phyloP scores from a whole-genome alignment of 2,329 filamentous ascomycete genomes.

The Cercospora brassicicola region DNA sequence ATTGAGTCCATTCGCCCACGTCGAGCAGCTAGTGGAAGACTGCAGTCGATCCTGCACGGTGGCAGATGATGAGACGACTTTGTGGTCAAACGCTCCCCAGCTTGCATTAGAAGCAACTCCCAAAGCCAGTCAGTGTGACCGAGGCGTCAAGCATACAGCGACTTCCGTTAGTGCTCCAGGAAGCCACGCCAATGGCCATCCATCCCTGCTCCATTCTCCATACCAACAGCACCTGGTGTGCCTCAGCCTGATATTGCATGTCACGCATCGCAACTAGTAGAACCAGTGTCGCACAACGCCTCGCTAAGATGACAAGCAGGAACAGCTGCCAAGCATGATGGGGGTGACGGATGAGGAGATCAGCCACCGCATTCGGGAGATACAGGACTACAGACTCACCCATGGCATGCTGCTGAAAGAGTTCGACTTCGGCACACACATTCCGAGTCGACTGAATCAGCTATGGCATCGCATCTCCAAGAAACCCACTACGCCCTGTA shows the following conservation, averaged over 20 bases:
- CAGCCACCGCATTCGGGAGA: slow-evolving; percentile 34
- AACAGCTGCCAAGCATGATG: slow-evolving; percentile 2
- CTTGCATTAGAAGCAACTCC: background rate
- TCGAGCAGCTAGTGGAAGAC: slow-evolving; percentile 4
- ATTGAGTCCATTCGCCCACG: background rate
- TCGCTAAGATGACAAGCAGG: background rate
- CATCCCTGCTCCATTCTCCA: background rate
- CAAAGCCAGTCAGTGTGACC: slow-evolving; percentile 8
- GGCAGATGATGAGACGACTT: background rate
- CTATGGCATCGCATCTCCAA: background rate
- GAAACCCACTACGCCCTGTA: background rate
- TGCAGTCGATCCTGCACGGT: slow-evolving; percentile 4
- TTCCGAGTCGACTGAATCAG: background rate
- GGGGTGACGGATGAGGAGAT: slow-evolving; percentile 12
- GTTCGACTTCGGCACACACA: background rate
- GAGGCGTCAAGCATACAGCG: slow-evolving; percentile 24
- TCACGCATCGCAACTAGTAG: background rate
- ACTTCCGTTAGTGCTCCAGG: slow-evolving; percentile 19
- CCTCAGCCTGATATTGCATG: background rate
- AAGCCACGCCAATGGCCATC: slow-evolving; percentile 9
- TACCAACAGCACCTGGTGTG: background rate
- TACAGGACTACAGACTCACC: slow-evolving; percentile 47
- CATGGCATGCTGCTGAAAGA: slow-evolving; percentile 45
- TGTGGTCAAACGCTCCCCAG: background rate
- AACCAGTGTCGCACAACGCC: background rate